These are phyloP conservation scores for Globisporangium acanthophoron DNA, from an alignment of 352 stramenopile genomes.

Conservation along the genomic window DNA sequence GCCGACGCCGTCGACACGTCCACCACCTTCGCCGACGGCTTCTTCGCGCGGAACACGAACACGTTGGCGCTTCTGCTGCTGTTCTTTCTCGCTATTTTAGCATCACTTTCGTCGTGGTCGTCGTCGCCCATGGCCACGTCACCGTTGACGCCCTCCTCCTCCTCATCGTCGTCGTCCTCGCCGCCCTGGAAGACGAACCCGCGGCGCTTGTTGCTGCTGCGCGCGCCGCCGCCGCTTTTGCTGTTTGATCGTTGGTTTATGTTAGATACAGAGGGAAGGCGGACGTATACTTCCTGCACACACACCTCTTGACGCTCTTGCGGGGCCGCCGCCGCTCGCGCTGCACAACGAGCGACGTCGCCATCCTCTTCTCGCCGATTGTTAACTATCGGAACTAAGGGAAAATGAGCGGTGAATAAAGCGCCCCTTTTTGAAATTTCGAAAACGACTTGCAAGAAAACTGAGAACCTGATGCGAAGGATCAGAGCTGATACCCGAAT, in stretches of 20 bases:
- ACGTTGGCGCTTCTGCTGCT: slow-evolving; percentile 21
- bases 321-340: slow-evolving; percentile 50
- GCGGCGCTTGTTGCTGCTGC: slow-evolving; percentile 24
- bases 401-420: not conserved
- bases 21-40: slow-evolving; percentile 18
- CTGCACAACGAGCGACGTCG: slow-evolving; percentile 43
- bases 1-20: slow-evolving; percentile 38
- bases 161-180: slow-evolving; percentile 11
- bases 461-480: too few relatives aligned
- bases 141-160: not conserved
- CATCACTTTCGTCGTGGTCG: not conserved
- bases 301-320: slow-evolving; percentile 32
- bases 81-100: not conserved
- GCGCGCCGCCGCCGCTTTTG: slow-evolving; percentile 11
- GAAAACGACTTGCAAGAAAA: not conserved
- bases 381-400: not conserved
- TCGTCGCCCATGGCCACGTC: slow-evolving; percentile 20
- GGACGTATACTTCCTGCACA: not conserved
- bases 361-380: slow-evolving; percentile 2
- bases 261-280: not conserved
- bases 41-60: slow-evolving; percentile 54
- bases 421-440: slow-evolving; percentile 3
- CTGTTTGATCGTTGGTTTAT: not conserved
- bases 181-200: slow-evolving; percentile 51
- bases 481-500: not conserved